Evolutionary conservation across 169 alveolate genomes (phyloP).

Genomic region (Eimeria falciformis): DNA sequence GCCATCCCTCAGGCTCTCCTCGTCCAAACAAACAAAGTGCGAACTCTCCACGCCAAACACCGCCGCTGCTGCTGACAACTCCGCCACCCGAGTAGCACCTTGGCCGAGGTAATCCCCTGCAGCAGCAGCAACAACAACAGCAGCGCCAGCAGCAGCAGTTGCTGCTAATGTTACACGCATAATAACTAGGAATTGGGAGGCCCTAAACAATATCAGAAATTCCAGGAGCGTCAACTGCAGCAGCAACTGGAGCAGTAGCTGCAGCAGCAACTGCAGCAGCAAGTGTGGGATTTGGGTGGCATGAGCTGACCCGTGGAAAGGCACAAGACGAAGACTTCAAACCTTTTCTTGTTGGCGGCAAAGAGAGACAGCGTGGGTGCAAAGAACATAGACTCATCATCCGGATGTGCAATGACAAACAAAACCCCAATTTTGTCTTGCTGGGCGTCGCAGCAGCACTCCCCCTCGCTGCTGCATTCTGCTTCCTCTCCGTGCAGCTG

Average conservation of each 20-base stretch:
- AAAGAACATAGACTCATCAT: constrained; percentile 74
- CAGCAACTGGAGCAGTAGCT: neutral
- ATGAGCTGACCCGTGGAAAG: constrained; percentile 60
- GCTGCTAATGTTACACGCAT: neutral
- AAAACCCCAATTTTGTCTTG: constrained; percentile 7
- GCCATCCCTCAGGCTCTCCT: constrained; percentile 28
- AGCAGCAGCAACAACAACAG: constrained; percentile 3
- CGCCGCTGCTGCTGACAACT: constrained; percentile 55
- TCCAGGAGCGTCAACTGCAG: neutral
- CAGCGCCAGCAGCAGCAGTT: neutral
- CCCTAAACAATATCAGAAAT: neutral
- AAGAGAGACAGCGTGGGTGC: constrained; percentile 59
- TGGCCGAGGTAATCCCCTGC: constrained; percentile 64
- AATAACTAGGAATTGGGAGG: neutral
- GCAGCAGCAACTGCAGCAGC: constrained; percentile 56
- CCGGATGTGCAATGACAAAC: constrained; percentile 71
- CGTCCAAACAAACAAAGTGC: neutral
- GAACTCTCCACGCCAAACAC: neutral
- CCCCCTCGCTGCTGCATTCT: neutral
- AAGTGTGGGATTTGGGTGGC: neutral
- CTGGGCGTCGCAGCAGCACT: constrained; percentile 42
- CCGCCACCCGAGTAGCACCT: constrained; percentile 18
- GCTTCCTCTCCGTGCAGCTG: neutral
- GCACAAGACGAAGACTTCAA: constrained; percentile 55
- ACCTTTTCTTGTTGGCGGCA: neutral